A percentile compares a stretch with the other conserved stretches of the same genome.
Conservation (phyloP, 2,329 filamentous ascomycete genomes). For the Samsoniella hepiali region DNA sequence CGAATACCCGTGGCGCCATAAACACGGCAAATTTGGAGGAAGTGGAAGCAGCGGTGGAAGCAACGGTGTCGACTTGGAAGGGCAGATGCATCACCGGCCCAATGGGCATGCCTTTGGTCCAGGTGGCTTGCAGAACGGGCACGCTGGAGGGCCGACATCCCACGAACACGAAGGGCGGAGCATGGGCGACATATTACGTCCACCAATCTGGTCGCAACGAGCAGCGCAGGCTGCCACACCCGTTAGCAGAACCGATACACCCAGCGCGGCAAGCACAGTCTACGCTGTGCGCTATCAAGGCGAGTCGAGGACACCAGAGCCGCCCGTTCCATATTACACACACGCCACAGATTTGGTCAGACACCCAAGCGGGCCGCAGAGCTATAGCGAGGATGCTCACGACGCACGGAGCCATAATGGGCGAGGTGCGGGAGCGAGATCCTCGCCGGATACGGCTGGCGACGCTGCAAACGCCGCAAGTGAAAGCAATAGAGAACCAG, state of each 20-base stretch:
- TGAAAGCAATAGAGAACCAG: background rate
- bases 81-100: constrained; percentile 8
- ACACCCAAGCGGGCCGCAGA: constrained; percentile 15
- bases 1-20: constrained; percentile 47
- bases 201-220: constrained; percentile 54
- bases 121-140: constrained; percentile 23
- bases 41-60: constrained; percentile 32
- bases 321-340: constrained; percentile 26
- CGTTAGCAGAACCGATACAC: constrained; percentile 59
- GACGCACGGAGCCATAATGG: constrained; percentile 5
- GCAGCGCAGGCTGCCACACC: constrained; percentile 54
- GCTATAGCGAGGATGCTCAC: constrained; percentile 6
- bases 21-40: constrained; percentile 32
- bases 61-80: constrained; percentile 23
- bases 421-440: background rate
- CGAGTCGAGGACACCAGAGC: constrained; percentile 48
- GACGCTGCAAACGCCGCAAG: background rate
- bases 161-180: constrained; percentile 28
- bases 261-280: constrained; percentile 61
- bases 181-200: constrained; percentile 41
- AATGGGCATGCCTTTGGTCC: background rate
- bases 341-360: background rate
- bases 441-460: background rate
- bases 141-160: constrained; percentile 21
- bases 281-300: constrained; percentile 62